Evolutionary conservation across 805 yeast genomes (phyloP).

Genomic region (Nakazawaea laoshanensis): DNA sequence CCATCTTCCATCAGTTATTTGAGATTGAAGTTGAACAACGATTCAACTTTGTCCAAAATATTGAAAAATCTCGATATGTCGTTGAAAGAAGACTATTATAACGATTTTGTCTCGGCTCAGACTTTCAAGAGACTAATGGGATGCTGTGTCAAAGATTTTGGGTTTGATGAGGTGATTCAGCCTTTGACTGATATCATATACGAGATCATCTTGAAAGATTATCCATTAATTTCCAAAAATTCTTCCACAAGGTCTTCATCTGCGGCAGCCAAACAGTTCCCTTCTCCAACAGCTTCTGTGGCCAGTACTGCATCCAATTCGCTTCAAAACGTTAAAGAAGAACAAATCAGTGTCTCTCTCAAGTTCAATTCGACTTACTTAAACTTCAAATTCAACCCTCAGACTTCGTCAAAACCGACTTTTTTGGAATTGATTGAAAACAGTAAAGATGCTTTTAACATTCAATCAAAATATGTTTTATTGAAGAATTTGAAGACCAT

Average conservation of each 20-base stretch:
- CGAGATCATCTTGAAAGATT: conserved; percentile 49
- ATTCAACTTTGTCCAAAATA: conserved; percentile 31
- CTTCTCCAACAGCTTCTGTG: conserved; percentile 3
- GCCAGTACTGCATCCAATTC: conserved; percentile 15
- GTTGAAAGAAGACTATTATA: conserved; percentile 11
- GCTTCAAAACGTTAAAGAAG: background rate
- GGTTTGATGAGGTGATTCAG: conserved; percentile 60
- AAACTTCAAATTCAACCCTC: conserved; percentile 56
- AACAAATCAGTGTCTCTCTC: too few species aligned
- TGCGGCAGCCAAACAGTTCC: conserved; percentile 9
- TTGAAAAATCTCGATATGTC: conserved; percentile 35
- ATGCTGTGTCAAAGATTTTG: conserved; percentile 69
- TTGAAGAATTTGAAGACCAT: conserved; percentile 1
- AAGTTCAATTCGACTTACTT: conserved; percentile 47
- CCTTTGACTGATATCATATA: conserved; percentile 65
- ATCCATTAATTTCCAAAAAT: conserved; percentile 50
- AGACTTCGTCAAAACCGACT: conserved; percentile 74
- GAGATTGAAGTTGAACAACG: conserved; percentile 27
- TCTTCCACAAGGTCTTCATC: conserved; percentile 10
- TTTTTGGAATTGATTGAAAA: conserved; percentile 70
- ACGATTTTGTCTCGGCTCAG: conserved; percentile 44
- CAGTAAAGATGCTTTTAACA: conserved; percentile 65
- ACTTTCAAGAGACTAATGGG: conserved; percentile 56
- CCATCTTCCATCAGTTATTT: conserved; percentile 46
- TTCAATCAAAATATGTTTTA: conserved; percentile 21